Evolutionary conservation across 1,139 yeast genomes (phyloP).

Genomic region (Suhomyces kunorum): DNA sequence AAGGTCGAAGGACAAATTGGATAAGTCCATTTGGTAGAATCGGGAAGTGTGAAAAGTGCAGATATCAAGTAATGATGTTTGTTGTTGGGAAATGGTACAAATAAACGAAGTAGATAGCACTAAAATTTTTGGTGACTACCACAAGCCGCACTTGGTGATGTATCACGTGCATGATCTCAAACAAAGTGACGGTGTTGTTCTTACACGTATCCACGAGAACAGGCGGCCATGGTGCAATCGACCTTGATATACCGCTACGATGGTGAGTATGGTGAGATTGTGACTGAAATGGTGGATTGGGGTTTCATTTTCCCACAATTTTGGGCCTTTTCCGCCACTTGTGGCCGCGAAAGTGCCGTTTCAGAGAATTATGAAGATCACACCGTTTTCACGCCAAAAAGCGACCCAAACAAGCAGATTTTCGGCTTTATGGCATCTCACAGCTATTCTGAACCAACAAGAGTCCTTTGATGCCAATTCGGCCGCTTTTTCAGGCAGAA

Average conservation of each 20-base stretch:
- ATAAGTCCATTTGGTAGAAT: conserved; percentile 49
- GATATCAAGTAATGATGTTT: background rate
- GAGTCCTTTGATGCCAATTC: too few species aligned
- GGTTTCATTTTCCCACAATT: background rate
- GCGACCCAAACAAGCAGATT: too few species aligned
- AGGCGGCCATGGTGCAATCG: conserved; percentile 58
- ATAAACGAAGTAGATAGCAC: background rate
- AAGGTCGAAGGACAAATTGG: conserved; percentile 52
- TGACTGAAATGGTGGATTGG: too few species aligned
- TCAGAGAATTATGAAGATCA: too few species aligned
- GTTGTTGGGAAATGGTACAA: background rate
- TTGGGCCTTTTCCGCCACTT: background rate
- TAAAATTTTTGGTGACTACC: conserved; percentile 3
- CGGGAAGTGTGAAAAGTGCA: background rate
- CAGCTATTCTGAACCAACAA: too few species aligned
- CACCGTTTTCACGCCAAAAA: too few species aligned
- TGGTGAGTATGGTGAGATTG: conserved; percentile 63
- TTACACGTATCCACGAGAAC: conserved; percentile 5
- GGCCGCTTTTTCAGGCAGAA: too few species aligned
- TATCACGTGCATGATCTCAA: conserved; percentile 5
- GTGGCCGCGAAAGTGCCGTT: background rate
- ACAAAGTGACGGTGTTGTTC: background rate
- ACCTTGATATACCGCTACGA: conserved; percentile 72
- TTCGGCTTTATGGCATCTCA: too few species aligned
- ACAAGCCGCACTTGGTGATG: conserved; percentile 6